Percentiles rank a stretch among this genome's conserved stretches.
Conservation (phyloP, 2,329 filamentous ascomycete species). For the Trichoderma oligosporum region DNA sequence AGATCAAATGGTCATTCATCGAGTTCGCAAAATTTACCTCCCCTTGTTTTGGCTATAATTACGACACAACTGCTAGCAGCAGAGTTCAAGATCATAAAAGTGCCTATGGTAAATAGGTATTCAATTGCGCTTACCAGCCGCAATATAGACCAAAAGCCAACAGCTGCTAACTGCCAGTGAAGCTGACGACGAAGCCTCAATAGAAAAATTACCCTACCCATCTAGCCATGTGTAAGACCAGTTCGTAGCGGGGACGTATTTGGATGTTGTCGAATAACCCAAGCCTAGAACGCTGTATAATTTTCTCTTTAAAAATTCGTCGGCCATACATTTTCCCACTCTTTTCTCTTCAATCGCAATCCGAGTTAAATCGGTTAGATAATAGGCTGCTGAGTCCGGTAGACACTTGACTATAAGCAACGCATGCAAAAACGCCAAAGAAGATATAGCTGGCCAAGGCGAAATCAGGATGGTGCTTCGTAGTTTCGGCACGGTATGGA, state of each 20-base stretch:
- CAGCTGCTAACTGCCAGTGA: not conserved
- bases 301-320: not conserved
- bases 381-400: not conserved
- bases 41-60: no score
- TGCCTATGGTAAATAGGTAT: not conserved
- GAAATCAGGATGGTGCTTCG: no score
- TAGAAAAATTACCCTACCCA: not conserved
- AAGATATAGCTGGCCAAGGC: no score
- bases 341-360: not conserved
- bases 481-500: no score
- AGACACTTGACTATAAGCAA: no score
- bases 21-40: no score
- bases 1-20: no score
- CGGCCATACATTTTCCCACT: not conserved
- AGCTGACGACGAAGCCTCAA: not conserved
- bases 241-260: constrained; percentile 5
- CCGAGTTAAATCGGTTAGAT: not conserved
- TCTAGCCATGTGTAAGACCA: not conserved
- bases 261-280: no score
- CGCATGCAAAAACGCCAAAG: no score
- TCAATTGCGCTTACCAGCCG: not conserved
- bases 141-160: not conserved
- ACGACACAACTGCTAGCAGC: not conserved
- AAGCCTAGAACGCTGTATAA: not conserved
- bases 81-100: no score